Evolutionary conservation across 208 protist genomes (phyloP).

Genomic region (Trypanosoma theileri): DNA sequence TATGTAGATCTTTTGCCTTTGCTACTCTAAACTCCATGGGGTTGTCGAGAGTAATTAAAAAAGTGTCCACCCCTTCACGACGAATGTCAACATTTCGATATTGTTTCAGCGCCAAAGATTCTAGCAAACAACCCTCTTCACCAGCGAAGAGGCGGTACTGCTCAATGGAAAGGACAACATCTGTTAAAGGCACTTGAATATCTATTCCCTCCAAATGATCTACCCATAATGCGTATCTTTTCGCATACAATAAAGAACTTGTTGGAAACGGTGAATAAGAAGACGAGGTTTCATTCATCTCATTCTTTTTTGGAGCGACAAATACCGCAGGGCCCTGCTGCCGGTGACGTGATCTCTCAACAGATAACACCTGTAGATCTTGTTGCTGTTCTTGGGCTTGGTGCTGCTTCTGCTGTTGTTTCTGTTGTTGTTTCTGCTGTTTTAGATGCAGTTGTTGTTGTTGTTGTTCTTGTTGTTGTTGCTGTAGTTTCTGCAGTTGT

Average conservation of each 20-base stretch:
- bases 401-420: too few species aligned
- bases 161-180: conserved; percentile 46
- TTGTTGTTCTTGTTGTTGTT: too few species aligned
- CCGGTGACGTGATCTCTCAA: too few species aligned
- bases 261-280: not conserved
- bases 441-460: conserved; percentile 24
- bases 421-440: not conserved
- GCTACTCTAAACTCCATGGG: conserved; percentile 54
- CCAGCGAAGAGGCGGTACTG: conserved; percentile 58
- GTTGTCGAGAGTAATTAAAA: conserved; percentile 39
- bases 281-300: not conserved
- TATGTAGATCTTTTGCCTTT: conserved; percentile 41
- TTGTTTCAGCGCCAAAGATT: conserved; percentile 36
- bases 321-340: not conserved
- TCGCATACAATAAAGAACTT: conserved; percentile 20
- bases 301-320: not conserved
- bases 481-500: conserved; percentile 38
- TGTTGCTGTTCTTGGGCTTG: too few species aligned
- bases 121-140: conserved; percentile 43
- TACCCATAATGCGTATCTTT: conserved; percentile 39
- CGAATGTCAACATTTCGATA: conserved; percentile 26
- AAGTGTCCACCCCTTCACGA: conserved; percentile 3
- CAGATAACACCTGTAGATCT: too few species aligned
- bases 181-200: conserved; percentile 46
- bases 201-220: conserved; percentile 48